Evolutionary conservation across 2,329 filamentous ascomycete genomes (phyloP), one percentile per base, ranked within the genome.

Genomic region (Phyllachora maydis): DNA sequence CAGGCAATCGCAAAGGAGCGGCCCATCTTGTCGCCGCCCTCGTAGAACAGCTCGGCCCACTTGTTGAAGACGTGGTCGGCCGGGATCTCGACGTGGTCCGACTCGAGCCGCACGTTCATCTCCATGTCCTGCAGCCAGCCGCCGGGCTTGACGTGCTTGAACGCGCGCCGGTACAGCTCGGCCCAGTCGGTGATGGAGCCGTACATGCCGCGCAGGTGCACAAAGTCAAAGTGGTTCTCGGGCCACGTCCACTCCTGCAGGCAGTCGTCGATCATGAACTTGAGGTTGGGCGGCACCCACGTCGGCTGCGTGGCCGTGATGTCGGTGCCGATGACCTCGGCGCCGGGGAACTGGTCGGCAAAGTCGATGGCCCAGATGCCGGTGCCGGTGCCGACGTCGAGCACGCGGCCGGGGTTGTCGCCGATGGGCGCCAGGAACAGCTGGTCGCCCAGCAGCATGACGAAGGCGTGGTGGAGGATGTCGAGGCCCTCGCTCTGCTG

Each of bases 361-460:
- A 52, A 43, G 16, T 49, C 45, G n/a, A 55, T 49, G 4, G 49
- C 44, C 51, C 50, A 54, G 16, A 50, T 47, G 4, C 52, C 52
- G 3, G 47, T 51, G 6, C 52, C 52, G 0, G 49, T 53, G 13
- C 50, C 50, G 8, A 56, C 38, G 23, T 56, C 52, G 2, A 56
- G 39, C 7, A 56, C 41, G 5, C 32, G 34, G 3, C n/a, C n/a
- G n/a, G n/a, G n/a, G 14, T 26, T 11, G 11, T 23, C 23, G 14
- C 29, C 11, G 12, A 33, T 17, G 4, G 30, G 31, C 1, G 28
- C 27, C 8, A 18, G 24, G 16, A 23, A 26, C 8, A 32, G 28
- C 8, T 24, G 21, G 3, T 26, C 25, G 10, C 26, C 27, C 4
- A 28, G 26, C 1, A 19, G n/a, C 10, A 33, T 23, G 1, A 26